phyloP scores from a whole-genome alignment of 768 basidiomycete species.

The Agaricus sinodeliciosus region DNA sequence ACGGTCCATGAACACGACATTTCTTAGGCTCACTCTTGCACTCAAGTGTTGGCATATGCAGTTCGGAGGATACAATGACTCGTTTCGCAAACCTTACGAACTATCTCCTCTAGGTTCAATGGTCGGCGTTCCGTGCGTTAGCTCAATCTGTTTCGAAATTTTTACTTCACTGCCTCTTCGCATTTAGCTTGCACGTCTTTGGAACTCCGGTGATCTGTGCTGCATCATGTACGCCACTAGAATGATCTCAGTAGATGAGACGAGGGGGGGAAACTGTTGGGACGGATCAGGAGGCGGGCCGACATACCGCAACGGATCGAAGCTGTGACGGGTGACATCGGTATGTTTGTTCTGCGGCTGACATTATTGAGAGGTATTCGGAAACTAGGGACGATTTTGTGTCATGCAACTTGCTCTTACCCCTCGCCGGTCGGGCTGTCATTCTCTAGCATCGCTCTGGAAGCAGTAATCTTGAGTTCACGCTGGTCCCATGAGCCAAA shows the following conservation, averaged over 20 bases:
- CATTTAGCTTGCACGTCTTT: neutral
- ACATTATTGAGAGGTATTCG: neutral
- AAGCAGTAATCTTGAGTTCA: neutral
- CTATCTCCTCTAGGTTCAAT: neutral
- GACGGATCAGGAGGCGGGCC: constrained; percentile 1
- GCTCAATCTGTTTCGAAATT: constrained; percentile 6
- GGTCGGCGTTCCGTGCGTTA: neutral
- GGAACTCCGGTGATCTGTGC: neutral
- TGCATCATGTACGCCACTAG: neutral
- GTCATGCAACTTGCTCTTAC: neutral
- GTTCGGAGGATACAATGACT: constrained; percentile 2
- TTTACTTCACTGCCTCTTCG: constrained; percentile 1
- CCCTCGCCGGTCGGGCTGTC: constrained; percentile 1
- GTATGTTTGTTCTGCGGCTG: constrained; percentile 5
- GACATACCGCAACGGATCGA: constrained; percentile 2
- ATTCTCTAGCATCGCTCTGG: neutral
- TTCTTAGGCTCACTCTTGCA: neutral
- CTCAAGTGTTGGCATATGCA: neutral
- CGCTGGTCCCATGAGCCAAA: neutral
- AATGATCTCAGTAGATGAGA: neutral
- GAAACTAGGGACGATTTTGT: neutral
- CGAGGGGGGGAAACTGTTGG: neutral
- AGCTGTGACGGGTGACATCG: neutral
- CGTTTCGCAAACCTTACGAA: neutral
- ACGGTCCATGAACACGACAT: neutral